Conservation (phyloP, 768 basidiomycete species). For the Strobilomyces echinocephalus region DNA sequence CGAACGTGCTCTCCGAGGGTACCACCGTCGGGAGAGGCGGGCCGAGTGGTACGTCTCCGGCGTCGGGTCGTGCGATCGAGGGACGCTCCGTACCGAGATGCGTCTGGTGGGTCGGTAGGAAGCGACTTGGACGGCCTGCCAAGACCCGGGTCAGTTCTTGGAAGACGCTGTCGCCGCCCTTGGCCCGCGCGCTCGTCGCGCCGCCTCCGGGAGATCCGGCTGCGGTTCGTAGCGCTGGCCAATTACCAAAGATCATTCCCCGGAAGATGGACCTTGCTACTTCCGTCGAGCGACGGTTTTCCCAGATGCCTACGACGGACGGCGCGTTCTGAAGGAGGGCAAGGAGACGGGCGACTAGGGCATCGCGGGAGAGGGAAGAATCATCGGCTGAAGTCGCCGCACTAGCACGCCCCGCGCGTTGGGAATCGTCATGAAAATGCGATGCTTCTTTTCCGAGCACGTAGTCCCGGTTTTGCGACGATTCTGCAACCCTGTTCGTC, state of each 20-base stretch:
- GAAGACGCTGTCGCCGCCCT: constrained; percentile 11
- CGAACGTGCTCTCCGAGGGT: constrained; percentile 50
- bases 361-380: constrained; percentile 3
- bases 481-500: background rate
- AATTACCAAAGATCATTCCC: constrained; percentile 54
- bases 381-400: background rate
- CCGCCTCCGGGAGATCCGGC: constrained; percentile 36
- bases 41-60: constrained; percentile 5
- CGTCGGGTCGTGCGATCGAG: background rate
- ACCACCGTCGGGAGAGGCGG: constrained; percentile 34
- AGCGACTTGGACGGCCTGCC: constrained; percentile 3
- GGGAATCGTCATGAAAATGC: background rate
- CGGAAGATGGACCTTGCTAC: constrained; percentile 50
- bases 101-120: constrained; percentile 7
- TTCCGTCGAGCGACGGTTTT: constrained; percentile 40
- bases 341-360: constrained; percentile 6
- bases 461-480: background rate
- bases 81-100: constrained; percentile 7
- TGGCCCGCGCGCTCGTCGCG: constrained; percentile 15
- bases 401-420: background rate
- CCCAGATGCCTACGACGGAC: constrained; percentile 42
- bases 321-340: constrained; percentile 21
- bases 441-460: background rate
- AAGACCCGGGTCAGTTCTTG: constrained; percentile 22
- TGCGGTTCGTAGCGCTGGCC: constrained; percentile 37